A percentile compares a stretch with the other conserved stretches of the same genome.
Conservation (phyloP, 139 green algal species). For the Picochlorum sp. region DNA sequence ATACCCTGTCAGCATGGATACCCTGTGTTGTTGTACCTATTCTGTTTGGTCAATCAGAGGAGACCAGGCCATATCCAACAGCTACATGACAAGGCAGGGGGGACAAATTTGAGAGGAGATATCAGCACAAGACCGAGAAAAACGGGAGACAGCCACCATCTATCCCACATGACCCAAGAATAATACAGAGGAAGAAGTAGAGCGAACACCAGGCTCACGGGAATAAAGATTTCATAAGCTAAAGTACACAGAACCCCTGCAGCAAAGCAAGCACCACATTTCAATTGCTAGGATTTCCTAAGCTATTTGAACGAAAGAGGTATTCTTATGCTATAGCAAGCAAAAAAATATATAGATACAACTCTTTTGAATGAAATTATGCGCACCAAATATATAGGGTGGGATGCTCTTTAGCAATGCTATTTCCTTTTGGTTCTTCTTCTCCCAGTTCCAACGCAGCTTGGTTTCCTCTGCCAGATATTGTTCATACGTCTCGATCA, state of each 20-base stretch:
- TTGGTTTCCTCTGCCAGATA: conserved; percentile 32
- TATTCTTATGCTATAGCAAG: no score
- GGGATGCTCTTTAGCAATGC: conserved; percentile 10
- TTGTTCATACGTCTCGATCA: conserved; percentile 11
- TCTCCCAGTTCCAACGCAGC: conserved; percentile 23
- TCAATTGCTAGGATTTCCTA: no score
- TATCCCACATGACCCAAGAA: conserved; percentile 22
- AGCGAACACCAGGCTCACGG: conserved; percentile 5
- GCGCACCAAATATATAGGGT: conserved; percentile 14
- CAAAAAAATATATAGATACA: no score
- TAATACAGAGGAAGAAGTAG: conserved; percentile 16
- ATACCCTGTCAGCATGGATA: neutral
- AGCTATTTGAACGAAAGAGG: no score
- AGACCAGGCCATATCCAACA: conserved; percentile 27
- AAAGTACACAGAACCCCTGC: conserved; percentile 8
- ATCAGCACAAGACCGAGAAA: conserved; percentile 19
- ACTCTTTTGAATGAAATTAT: neutral
- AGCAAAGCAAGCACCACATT: neutral
- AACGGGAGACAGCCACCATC: conserved; percentile 12
- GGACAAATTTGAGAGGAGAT: conserved; percentile 21
- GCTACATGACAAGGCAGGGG: neutral
- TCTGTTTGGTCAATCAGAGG: conserved; percentile 5
- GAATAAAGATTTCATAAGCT: conserved; percentile 19
- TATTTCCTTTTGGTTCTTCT: conserved; percentile 13
- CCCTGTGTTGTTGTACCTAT: neutral